Evolutionary conservation across 495 filamentous ascomycete species (phyloP).

Genomic region (Daldinia decipiens): DNA sequence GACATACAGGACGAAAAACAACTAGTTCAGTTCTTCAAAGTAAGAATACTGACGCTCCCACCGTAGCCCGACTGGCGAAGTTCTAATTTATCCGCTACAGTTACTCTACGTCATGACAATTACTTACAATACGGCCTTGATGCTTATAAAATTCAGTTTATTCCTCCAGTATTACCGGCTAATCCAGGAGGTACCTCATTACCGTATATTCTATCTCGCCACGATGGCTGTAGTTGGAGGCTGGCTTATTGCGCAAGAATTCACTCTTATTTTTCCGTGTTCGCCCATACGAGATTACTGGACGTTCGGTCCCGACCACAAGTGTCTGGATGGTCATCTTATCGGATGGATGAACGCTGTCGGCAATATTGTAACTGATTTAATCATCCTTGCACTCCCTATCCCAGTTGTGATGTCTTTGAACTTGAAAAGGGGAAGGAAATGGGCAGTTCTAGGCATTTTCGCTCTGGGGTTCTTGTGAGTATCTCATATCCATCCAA

Average conservation of each 20-base stretch:
- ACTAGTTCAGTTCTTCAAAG: conserved; percentile 27
- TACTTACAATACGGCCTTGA: conserved; percentile 27
- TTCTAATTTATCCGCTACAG: conserved; percentile 28
- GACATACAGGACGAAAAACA: conserved; percentile 12
- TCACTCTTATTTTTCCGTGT: conserved; percentile 49
- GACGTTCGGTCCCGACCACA: conserved; percentile 44
- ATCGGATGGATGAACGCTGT: conserved; percentile 62
- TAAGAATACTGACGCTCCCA: conserved; percentile 13
- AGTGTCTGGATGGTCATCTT: conserved; percentile 57
- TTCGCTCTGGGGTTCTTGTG: conserved; percentile 56
- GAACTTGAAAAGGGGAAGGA: conserved; percentile 54
- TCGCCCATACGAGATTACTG: conserved; percentile 53
- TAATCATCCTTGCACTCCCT: conserved; percentile 62
- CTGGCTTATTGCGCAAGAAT: conserved; percentile 38
- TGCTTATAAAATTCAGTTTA: conserved; percentile 38
- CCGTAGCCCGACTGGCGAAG: background rate
- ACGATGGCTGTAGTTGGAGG: conserved; percentile 29
- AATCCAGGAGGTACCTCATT: conserved; percentile 41
- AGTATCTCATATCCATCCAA: conserved; percentile 12
- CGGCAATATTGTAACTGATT: conserved; percentile 63
- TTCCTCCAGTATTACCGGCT: conserved; percentile 44
- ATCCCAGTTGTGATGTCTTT: conserved; percentile 59
- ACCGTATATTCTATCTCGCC: conserved; percentile 29
- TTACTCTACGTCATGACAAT: conserved; percentile 34
- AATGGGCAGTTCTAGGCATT: conserved; percentile 52